Evolutionary conservation across 2,329 filamentous ascomycete species (phyloP).

Genomic region (Exophiala alcalophila): DNA sequence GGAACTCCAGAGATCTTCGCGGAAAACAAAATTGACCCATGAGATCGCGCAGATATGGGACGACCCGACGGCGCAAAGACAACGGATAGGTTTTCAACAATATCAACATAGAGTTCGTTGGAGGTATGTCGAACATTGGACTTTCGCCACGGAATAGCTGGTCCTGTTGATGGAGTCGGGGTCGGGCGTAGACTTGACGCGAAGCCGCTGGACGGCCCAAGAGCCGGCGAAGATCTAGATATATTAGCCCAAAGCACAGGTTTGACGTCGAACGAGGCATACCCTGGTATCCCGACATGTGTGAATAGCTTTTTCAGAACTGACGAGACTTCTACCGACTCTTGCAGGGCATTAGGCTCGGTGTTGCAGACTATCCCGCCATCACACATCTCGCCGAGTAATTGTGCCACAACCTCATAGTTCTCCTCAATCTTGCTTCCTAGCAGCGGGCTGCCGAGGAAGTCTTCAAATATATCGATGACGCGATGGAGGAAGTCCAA

Average conservation of each 20-base stretch:
- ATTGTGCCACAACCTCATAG: slow-evolving; percentile 91
- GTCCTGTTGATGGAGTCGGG: slow-evolving; percentile 38
- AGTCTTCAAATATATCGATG: slow-evolving; percentile 90
- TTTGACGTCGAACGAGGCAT: slow-evolving; percentile 25
- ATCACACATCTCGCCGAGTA: slow-evolving; percentile 95
- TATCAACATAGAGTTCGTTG: slow-evolving; percentile 94
- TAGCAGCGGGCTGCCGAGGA: slow-evolving; percentile 81
- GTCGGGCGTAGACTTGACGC: slow-evolving; percentile 39
- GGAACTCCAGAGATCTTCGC: slow-evolving; percentile 92
- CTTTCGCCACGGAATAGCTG: slow-evolving; percentile 78
- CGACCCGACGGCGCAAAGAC: slow-evolving; percentile 87
- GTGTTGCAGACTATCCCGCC: slow-evolving; percentile 84
- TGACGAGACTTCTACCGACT: slow-evolving; percentile 87
- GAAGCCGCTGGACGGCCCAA: slow-evolving; percentile 39
- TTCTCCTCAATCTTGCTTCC: slow-evolving; percentile 81
- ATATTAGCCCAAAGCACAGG: slow-evolving; percentile 3
- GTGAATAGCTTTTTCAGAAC: slow-evolving; percentile 86
- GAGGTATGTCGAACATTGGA: slow-evolving; percentile 92
- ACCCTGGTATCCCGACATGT: slow-evolving; percentile 80
- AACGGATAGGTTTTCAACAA: slow-evolving; percentile 84
- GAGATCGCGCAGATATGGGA: slow-evolving; percentile 79
- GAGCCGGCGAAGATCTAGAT: slow-evolving; percentile 41
- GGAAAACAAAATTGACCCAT: slow-evolving; percentile 91
- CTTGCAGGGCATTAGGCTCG: slow-evolving; percentile 86
- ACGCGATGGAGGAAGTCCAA: slow-evolving; percentile 94